These are phyloP conservation scores for Candida neerlandica DNA, from an alignment of 1,139 yeast genomes.

Conservation along the genomic window DNA sequence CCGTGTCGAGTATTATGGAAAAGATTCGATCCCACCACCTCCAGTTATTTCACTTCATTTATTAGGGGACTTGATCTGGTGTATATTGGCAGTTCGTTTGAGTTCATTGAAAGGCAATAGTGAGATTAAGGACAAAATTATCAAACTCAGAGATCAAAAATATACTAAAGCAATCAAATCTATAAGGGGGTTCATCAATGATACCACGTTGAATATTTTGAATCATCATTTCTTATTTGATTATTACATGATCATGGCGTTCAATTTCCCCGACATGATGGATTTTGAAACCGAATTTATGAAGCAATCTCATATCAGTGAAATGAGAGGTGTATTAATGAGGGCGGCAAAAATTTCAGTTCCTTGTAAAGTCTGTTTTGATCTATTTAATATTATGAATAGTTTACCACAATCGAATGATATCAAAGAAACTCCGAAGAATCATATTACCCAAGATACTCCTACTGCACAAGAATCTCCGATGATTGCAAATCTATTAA, in stretches of 20 bases:
- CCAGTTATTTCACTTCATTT: conserved; percentile 20
- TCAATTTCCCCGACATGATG: conserved; percentile 26
- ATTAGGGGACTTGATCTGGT: conserved; percentile 22
- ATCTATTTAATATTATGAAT: conserved; percentile 21
- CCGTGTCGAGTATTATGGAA: conserved; percentile 13
- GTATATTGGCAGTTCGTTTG: conserved; percentile 22
- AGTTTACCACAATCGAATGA: conserved; percentile 4
- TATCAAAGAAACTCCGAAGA: conserved; percentile 1
- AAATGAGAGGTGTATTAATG: conserved; percentile 16
- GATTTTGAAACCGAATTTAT: conserved; percentile 15
- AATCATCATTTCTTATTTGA: conserved; percentile 23
- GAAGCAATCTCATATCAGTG: conserved; percentile 14
- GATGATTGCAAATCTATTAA: conserved; percentile 16
- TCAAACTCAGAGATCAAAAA: conserved; percentile 19
- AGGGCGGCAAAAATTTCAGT: conserved; percentile 16
- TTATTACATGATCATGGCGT: conserved; percentile 20
- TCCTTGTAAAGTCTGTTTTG: conserved; percentile 22
- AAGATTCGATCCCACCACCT: conserved; percentile 16
- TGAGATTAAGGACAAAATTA: conserved; percentile 16
- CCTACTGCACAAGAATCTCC: conserved; percentile 19
- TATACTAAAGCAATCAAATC: conserved; percentile 20
- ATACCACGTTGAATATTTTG: conserved; percentile 13
- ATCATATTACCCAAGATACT: conserved; percentile 8
- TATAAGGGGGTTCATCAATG: conserved; percentile 17
- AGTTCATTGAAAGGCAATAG: conserved; percentile 17